These are phyloP conservation scores for Podospora pseudopauciseta DNA, from an alignment of 495 filamentous ascomycete genomes.

Conservation along the genomic window DNA sequence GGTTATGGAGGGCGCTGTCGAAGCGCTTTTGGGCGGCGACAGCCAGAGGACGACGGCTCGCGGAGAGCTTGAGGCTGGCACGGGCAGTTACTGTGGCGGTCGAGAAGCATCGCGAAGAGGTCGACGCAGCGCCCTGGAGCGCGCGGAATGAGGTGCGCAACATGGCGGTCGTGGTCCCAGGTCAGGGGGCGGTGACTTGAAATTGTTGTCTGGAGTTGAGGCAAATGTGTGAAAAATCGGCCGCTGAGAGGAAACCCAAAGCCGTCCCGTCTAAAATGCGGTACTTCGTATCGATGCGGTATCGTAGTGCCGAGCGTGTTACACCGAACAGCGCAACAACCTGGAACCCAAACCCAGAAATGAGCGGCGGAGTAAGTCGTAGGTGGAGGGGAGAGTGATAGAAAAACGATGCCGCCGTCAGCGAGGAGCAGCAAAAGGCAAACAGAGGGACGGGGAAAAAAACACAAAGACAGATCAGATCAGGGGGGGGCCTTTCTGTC, in stretches of 20 bases:
- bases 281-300: slow-evolving; percentile 8
- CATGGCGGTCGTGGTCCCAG: slow-evolving; percentile 32
- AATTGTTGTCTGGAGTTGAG: slow-evolving; percentile 9
- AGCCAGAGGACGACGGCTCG: slow-evolving; percentile 50
- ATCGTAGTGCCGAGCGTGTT: not conserved
- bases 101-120: slow-evolving; percentile 36
- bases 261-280: slow-evolving; percentile 13
- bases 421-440: not conserved
- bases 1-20: slow-evolving; percentile 41
- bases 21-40: slow-evolving; percentile 46
- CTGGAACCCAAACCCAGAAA: slow-evolving; percentile 28
- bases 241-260: slow-evolving; percentile 14
- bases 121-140: slow-evolving; percentile 31
- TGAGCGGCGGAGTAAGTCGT: slow-evolving; percentile 55
- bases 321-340: slow-evolving; percentile 11
- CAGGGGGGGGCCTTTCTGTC: not conserved
- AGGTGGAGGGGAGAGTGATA: slow-evolving; percentile 2
- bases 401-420: slow-evolving; percentile 7
- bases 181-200: slow-evolving; percentile 7
- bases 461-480: not conserved
- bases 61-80: slow-evolving; percentile 30
- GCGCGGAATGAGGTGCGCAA: slow-evolving; percentile 39
- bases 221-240: slow-evolving; percentile 24
- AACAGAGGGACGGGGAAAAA: not conserved
- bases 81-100: slow-evolving; percentile 41